Base-by-base conservation (phyloP, 208 protist species). In the Tetramitus jugosus region DNA sequence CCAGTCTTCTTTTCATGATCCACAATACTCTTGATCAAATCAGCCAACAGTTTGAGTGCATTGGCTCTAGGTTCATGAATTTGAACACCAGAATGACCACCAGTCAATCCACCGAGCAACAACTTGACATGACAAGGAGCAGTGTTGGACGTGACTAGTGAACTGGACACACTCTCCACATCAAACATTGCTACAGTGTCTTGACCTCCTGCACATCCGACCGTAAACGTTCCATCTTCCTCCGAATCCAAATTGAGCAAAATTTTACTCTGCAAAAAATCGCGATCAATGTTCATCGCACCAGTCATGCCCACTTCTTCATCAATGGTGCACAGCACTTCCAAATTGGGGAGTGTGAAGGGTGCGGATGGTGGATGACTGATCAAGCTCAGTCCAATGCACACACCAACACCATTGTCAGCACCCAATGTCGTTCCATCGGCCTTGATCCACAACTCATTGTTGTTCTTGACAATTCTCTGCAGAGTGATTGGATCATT, bases 381-480 rank as follows among this genome's bases (percentile, higher is more conserved):
- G 13, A 69, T 52, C 23, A 83, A 31, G 26, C 69, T 67, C 13
- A 83, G 37, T 43, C 29, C 13, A 40, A 10, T 67, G 29, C 13
- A 37, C 78, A 39, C 40, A 61, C 80, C 80, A 33, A 81, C 53
- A 31, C 80, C 80, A 61, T 83, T 56, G 64, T 83, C 80, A 29
- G 79, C 71, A 40, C 80, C 80, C 8, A 83, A 64, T 43, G 76
- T 79, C 26, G 76, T 79, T 17, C 29, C 26, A 40, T 60, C 35
- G 26, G 67, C 78, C 2, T 46, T 13, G 3, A 71, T 46, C 64
- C 64, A 71, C 20, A 49, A 14, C 8, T n/a, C 39, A 33, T 45
- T n/a, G 45, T 49, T 49, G 14, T 49, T 14, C n/a, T n/a, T n/a
- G n/a, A n/a, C n/a, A n/a, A n/a, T n/a, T 26, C 35, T 10, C n/a